These are phyloP conservation scores for Nemania serpens DNA, from an alignment of 2,329 filamentous ascomycete genomes.

Conservation along the genomic window DNA sequence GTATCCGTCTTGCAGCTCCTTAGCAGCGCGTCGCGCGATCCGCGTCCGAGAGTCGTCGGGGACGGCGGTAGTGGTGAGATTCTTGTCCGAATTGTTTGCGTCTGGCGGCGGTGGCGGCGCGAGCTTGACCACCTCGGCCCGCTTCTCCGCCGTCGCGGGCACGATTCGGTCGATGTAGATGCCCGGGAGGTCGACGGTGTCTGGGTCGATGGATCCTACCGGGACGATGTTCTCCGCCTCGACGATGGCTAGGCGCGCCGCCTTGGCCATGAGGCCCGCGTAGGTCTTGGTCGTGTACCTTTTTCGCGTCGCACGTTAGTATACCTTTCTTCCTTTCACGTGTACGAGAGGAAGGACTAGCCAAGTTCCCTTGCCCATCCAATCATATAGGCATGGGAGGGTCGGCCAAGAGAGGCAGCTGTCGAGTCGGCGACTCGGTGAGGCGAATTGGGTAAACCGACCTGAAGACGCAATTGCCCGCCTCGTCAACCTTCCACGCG, in stretches of 20 bases:
- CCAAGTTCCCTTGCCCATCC: too few relatives aligned
- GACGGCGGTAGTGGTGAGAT: neutral
- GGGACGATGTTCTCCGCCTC: slow-evolving; percentile 86
- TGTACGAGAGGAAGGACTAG: too few relatives aligned
- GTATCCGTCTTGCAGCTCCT: slow-evolving; percentile 79
- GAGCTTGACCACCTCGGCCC: slow-evolving; percentile 71
- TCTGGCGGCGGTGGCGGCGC: slow-evolving; percentile 43
- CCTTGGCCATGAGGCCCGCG: slow-evolving; percentile 79
- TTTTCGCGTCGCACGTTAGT: neutral
- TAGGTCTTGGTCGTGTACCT: slow-evolving; percentile 77
- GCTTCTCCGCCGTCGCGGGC: slow-evolving; percentile 71
- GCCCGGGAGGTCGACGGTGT: slow-evolving; percentile 77
- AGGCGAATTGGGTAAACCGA: slow-evolving; percentile 44
- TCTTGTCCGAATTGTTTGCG: neutral
- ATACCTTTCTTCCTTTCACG: too few relatives aligned
- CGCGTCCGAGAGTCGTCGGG: slow-evolving; percentile 60
- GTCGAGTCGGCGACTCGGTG: neutral
- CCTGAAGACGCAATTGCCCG: slow-evolving; percentile 80
- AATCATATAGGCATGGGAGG: too few relatives aligned
- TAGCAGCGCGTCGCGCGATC: slow-evolving; percentile 77
- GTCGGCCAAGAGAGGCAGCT: too few relatives aligned
- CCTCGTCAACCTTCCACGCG: slow-evolving; percentile 75
- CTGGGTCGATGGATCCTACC: slow-evolving; percentile 71
- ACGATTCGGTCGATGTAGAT: slow-evolving; percentile 85
- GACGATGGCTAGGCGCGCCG: slow-evolving; percentile 76